A percentile compares a stretch with the other conserved stretches of the same genome.
These are phyloP conservation scores for Dysphania ambrosioides DNA, from an alignment of 148 eudicot species.

Conservation along the genomic window DNA sequence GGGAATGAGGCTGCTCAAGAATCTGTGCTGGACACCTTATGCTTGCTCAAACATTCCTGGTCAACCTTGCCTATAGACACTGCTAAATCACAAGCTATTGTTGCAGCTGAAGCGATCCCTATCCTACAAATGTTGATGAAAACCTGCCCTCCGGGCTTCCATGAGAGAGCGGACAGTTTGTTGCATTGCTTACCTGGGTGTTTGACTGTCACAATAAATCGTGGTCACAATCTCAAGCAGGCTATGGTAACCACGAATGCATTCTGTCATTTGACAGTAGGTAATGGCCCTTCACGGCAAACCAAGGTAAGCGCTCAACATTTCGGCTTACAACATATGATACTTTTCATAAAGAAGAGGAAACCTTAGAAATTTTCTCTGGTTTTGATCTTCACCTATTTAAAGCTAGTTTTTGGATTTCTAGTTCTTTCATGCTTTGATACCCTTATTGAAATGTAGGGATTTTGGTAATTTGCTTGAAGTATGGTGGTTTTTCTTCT, in stretches of 20 bases:
- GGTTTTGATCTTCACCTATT: not conserved
- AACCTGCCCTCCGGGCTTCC: conserved; percentile 76
- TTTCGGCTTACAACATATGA: not conserved
- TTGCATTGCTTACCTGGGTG: conserved; percentile 81
- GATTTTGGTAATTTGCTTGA: not conserved
- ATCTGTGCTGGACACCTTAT: conserved; percentile 53
- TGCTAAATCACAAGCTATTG: conserved; percentile 65
- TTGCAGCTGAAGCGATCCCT: conserved; percentile 82
- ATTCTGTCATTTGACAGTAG: conserved; percentile 63
- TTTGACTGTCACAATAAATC: conserved; percentile 64
- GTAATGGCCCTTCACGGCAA: conserved; percentile 67
- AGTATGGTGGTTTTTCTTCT: not conserved
- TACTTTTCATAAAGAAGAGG: not conserved
- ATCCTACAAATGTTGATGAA: conserved; percentile 70
- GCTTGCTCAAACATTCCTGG: conserved; percentile 74
- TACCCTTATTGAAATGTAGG: not conserved
- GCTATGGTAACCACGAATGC: conserved; percentile 71
- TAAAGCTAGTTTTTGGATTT: not conserved
- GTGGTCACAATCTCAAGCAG: conserved; percentile 69
- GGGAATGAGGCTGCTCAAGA: conserved; percentile 77
- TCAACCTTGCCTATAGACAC: conserved; percentile 64
- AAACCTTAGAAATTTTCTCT: not conserved
- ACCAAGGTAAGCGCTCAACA: conserved; percentile 72
- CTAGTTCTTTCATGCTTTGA: not conserved
- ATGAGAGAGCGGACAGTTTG: conserved; percentile 68